These are phyloP conservation scores for Yamadazyma jaroonii DNA, from an alignment of 1,139 yeast genomes.

Conservation along the genomic window DNA sequence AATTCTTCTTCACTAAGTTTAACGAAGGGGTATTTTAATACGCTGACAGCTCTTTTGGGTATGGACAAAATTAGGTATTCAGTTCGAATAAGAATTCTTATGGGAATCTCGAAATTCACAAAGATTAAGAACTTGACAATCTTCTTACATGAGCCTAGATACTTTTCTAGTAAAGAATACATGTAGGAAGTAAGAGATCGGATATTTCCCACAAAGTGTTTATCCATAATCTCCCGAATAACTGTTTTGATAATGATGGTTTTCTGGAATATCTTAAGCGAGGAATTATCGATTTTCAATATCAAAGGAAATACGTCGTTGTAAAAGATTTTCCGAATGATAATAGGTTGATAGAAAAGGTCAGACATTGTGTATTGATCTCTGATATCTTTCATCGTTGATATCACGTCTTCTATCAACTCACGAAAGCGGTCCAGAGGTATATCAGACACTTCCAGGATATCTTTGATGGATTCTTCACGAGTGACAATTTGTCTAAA, in stretches of 20 bases:
- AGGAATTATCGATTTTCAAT: slow-evolving; percentile 2
- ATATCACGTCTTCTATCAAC: slow-evolving; percentile 1
- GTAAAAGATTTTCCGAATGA: background rate
- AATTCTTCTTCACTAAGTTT: background rate
- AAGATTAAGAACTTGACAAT: slow-evolving; percentile 1
- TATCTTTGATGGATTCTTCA: background rate
- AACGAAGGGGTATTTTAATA: slow-evolving; percentile 3
- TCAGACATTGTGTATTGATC: background rate
- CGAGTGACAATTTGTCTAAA: slow-evolving; percentile 8
- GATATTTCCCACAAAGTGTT: slow-evolving; percentile 4
- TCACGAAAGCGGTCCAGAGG: background rate
- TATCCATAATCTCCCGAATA: slow-evolving; percentile 1
- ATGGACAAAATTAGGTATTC: slow-evolving; percentile 2
- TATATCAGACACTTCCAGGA: slow-evolving; percentile 5
- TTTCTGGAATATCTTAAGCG: slow-evolving; percentile 1
- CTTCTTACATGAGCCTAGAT: background rate
- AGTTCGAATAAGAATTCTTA: background rate
- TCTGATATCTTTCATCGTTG: background rate
- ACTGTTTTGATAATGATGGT: background rate
- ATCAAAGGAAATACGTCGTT: slow-evolving; percentile 4
- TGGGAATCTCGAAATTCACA: slow-evolving; percentile 1
- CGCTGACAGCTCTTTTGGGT: slow-evolving; percentile 4
- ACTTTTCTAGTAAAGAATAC: background rate
- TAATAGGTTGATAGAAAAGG: slow-evolving; percentile 1
- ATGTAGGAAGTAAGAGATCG: background rate